Evolutionary conservation across 2,329 filamentous ascomycete species (phyloP), one percentile per base, ranked within the genome.

Genomic region (Colletotrichum higginsianum): DNA sequence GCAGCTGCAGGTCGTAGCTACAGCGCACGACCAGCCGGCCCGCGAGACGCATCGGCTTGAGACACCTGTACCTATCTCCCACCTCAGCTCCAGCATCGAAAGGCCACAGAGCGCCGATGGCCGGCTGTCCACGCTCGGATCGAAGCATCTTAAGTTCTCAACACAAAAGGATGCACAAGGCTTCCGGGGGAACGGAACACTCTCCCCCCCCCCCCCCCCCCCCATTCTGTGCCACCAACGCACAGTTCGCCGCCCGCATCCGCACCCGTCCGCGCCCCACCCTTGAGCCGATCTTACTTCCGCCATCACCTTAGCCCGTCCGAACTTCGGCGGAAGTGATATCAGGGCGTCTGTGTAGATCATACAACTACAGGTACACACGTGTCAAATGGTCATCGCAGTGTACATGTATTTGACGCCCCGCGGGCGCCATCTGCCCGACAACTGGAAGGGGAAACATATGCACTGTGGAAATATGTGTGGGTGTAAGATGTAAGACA

Each of bases 301-400:
- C 21, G 49, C 30, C 46, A 18, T 61, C 53, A 18, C 30, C 11
- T 61, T 60, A 12, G 26, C 55, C 56, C 35, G 56, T 61, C 64
- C 56, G 56, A 67, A 61, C 35, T 61, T 61, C 56, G 47, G 56
- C 46, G 55, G 56, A 46, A 47, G 21, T 30, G 15, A 46, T 23
- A 11, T 26, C 38, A 9, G 55, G 38, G n/a, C 35, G n/a, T 30
- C 38, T 40, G 13, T 23, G 38, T 40, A 40, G 35, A 57, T 2
- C 38, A 23, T 42, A 56, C 18, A 38, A 15, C 13, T 12, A 53
- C 15, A 18, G 11, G 23, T 4, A 11, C 23, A 26, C 15, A 16
- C 55, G 40, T 26, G 40, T 26, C 12, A 23, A 57, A n/a, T 38
- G 35, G 35, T 38, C 35, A 38, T 38, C 35, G 2, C 35, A 38